phyloP scores from a whole-genome alignment of 2,329 filamentous ascomycete genomes.

The Hypoxylon sp. region DNA sequence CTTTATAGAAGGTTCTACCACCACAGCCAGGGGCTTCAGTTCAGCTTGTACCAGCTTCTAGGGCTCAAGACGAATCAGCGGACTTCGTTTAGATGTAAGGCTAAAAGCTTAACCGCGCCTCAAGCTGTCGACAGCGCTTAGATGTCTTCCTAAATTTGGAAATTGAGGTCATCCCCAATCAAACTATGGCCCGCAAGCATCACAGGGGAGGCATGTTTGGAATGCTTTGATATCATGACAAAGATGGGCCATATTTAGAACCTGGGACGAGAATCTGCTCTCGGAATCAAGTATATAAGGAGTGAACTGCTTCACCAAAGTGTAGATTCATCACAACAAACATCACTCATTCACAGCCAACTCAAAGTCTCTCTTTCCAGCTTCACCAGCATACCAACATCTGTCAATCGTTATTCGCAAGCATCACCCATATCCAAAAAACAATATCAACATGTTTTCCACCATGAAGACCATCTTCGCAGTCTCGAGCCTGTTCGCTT shows the following conservation, averaged over 20 bases:
- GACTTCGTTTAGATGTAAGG: neutral
- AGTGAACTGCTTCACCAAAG: neutral
- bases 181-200: neutral
- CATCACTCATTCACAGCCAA: neutral
- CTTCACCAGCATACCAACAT: neutral
- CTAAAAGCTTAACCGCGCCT: neutral
- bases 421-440: neutral
- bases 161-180: neutral
- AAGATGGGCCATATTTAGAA: slow-evolving; percentile 19
- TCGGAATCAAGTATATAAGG: slow-evolving; percentile 20
- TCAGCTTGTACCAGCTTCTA: neutral
- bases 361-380: neutral
- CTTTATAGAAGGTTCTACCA: neutral
- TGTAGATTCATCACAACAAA: slow-evolving; percentile 8
- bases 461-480: slow-evolving; percentile 23
- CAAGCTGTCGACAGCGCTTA: neutral
- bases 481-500: slow-evolving; percentile 25
- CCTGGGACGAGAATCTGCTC: neutral
- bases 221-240: neutral
- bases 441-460: slow-evolving; percentile 10
- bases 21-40: neutral
- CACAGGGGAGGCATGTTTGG: neutral
- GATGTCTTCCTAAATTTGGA: neutral
- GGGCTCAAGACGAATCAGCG: neutral
- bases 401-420: neutral